Conservation (phyloP, 2,329 filamentous ascomycete species). For the Ceratocystis ficicola region DNA sequence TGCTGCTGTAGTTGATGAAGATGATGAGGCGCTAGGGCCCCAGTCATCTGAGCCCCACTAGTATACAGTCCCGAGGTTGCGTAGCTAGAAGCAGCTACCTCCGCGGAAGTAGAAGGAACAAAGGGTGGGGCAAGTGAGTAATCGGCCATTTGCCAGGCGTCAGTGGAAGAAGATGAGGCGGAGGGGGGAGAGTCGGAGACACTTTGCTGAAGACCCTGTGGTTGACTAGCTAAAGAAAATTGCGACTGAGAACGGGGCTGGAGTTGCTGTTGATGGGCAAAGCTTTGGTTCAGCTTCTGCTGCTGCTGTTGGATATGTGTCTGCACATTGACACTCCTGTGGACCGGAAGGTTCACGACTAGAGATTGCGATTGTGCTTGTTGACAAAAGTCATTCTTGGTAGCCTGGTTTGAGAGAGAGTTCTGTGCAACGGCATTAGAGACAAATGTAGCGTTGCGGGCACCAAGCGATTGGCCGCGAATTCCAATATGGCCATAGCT, state of each 20-base stretch:
- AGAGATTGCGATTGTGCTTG: slow-evolving; percentile 4
- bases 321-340: background rate
- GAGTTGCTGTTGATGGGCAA: background rate
- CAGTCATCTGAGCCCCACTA: background rate
- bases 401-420: slow-evolving; percentile 1
- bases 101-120: slow-evolving; percentile 11
- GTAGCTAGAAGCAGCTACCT: background rate
- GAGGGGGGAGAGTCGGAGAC: background rate
- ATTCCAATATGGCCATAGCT: slow-evolving; percentile 7
- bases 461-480: background rate
- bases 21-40: slow-evolving; percentile 6
- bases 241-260: background rate
- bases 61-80: slow-evolving; percentile 1
- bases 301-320: slow-evolving; percentile 3
- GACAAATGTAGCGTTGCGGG: slow-evolving; percentile 5
- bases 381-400: slow-evolving; percentile 6
- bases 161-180: background rate
- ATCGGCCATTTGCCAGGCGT: slow-evolving; percentile 7
- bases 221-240: background rate
- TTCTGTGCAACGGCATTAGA: background rate
- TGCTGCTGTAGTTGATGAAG: slow-evolving; percentile 14
- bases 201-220: background rate
- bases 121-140: slow-evolving; percentile 11
- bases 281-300: background rate
- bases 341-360: background rate